Evolutionary conservation across 352 stramenopile genomes (phyloP).

Genomic region (Thalassiosira mediterranea): DNA sequence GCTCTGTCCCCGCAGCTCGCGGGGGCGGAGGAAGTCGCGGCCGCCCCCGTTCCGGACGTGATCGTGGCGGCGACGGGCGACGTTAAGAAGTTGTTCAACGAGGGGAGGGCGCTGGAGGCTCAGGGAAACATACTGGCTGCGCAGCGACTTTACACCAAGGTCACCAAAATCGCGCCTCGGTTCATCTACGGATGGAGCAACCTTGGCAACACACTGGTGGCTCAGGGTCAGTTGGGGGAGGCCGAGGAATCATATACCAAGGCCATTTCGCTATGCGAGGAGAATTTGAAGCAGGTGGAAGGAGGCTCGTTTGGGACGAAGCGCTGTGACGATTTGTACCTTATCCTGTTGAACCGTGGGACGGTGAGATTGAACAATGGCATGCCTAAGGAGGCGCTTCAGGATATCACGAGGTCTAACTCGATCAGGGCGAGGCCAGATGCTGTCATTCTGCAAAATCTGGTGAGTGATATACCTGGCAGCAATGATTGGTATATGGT

Average conservation of each 20-base stretch:
- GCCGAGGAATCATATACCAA: constrained; percentile 73
- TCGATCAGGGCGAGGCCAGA: constrained; percentile 65
- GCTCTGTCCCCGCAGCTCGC: neutral
- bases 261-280: constrained; percentile 71
- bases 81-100: constrained; percentile 78
- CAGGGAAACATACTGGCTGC: constrained; percentile 82
- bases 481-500: no score
- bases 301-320: constrained; percentile 56
- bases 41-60: constrained; percentile 12
- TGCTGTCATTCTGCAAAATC: constrained; percentile 76
- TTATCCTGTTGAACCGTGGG: constrained; percentile 75
- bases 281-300: constrained; percentile 58
- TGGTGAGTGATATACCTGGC: no score
- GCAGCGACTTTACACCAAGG: constrained; percentile 76
- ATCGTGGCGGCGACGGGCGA: constrained; percentile 45
- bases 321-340: constrained; percentile 77
- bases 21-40: constrained; percentile 1
- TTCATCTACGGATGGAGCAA: constrained; percentile 83
- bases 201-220: constrained; percentile 77
- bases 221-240: constrained; percentile 58
- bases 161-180: constrained; percentile 75
- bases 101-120: constrained; percentile 71
- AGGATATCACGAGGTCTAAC: constrained; percentile 64
- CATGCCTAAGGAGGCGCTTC: constrained; percentile 62
- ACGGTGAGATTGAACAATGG: constrained; percentile 75